Evolutionary conservation across 805 yeast genomes (phyloP), one percentile per base, ranked within the genome.

Genomic region (Isabelozyma pseudorhagii): DNA sequence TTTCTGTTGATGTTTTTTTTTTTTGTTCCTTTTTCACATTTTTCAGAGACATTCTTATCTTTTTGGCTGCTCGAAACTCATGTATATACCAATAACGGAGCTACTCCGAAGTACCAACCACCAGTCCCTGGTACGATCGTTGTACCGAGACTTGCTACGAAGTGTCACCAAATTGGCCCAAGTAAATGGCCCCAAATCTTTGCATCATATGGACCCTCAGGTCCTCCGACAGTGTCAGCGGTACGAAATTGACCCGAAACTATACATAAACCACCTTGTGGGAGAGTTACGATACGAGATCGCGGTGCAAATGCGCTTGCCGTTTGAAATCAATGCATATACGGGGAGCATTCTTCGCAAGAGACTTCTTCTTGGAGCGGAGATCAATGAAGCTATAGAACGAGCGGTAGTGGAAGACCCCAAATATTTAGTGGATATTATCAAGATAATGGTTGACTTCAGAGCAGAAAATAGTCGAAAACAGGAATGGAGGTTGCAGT

Each of bases 401-500:
- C 10, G n/a, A 5, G 36, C n/a, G 4, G n/a, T 31, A 9, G n/a
- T 31, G 46, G 17, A 3, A 31, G 21, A 40, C 36, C 4, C 1
- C 36, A 13, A 46, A 10, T 31, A 40, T 15, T 44, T 51, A 47
- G 21, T 38, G 15, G 17, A 38, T 3, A 51, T 61, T 13, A 46
- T 62, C n/a, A 42, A 46, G n/a, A 13, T 45, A 3, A 47, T 63
- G 13, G 48, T 61, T 9, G 47, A 49, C 3, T 53, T 52, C 44
- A 52, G 66, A 40, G 44, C 31, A 3, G 17, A 31, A 7, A 52
- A 51, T 31, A 46, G 52, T 21, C 40, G 38, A 9, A 50, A 50
- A 11, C 60, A 54, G 34, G 39, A 52, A 29, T 62, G 69, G 67
- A 46, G 56, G 14, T 51, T 48, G 8, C 56, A 60, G 13, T 55